These are phyloP conservation scores for Botrytis galanthina DNA, from an alignment of 2,329 filamentous ascomycete genomes.

Conservation along the genomic window DNA sequence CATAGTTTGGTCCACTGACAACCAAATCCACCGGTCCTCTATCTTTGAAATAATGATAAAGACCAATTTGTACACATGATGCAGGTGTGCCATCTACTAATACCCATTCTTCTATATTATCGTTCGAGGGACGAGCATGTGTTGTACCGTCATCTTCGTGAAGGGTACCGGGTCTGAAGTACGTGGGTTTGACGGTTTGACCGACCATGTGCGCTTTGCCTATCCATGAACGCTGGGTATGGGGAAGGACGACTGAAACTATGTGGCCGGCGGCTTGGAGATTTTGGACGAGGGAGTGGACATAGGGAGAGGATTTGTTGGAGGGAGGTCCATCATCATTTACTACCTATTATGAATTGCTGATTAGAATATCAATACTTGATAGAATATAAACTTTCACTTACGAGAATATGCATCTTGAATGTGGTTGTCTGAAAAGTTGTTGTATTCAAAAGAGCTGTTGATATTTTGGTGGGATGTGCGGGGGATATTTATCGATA, in stretches of 20 bases:
- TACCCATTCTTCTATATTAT: slow-evolving; percentile 71
- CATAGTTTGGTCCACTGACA: slow-evolving; percentile 79
- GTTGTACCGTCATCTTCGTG: slow-evolving; percentile 65
- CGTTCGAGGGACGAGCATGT: slow-evolving; percentile 55
- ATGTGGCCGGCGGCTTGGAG: slow-evolving; percentile 74
- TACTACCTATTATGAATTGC: slow-evolving; percentile 45
- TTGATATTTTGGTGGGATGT: slow-evolving; percentile 12
- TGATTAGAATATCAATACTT: neutral
- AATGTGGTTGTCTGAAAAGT: neutral
- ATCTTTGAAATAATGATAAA: slow-evolving; percentile 75
- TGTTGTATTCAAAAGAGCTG: neutral
- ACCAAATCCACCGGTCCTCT: slow-evolving; percentile 72
- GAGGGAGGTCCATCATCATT: slow-evolving; percentile 84
- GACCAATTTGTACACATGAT: slow-evolving; percentile 76
- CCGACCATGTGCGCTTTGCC: slow-evolving; percentile 97
- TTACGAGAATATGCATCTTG: slow-evolving; percentile 52
- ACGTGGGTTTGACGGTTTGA: slow-evolving; percentile 77
- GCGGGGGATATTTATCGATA: slow-evolving; percentile 20
- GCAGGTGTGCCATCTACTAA: slow-evolving; percentile 79
- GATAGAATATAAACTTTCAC: slow-evolving; percentile 25
- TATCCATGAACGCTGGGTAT: slow-evolving; percentile 95
- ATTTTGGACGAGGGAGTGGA: slow-evolving; percentile 69
- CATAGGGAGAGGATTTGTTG: slow-evolving; percentile 73
- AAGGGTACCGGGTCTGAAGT: slow-evolving; percentile 69
- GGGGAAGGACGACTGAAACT: slow-evolving; percentile 89